These are phyloP conservation scores for Fusarium anguioides DNA, from an alignment of 2,329 filamentous ascomycete genomes.

Conservation along the genomic window DNA sequence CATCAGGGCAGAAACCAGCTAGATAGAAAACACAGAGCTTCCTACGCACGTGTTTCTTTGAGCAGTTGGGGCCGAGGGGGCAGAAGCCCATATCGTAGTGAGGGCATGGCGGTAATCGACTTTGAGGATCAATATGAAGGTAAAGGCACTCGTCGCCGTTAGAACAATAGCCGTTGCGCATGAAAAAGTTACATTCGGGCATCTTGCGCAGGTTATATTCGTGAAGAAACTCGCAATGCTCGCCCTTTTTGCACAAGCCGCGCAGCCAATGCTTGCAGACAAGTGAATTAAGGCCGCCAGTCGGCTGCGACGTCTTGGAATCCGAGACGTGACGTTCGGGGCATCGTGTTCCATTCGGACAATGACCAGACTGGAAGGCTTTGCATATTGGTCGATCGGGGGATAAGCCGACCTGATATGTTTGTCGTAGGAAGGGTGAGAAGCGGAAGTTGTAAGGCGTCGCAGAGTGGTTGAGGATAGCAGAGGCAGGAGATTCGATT, in stretches of 20 bases:
- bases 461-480: conserved; percentile 68
- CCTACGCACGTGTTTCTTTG: conserved; percentile 87
- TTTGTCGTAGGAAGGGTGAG: conserved; percentile 83
- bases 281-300: conserved; percentile 76
- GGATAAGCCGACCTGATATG: conserved; percentile 85
- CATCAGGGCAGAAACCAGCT: conserved; percentile 94
- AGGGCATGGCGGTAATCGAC: conserved; percentile 82
- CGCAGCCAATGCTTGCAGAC: conserved; percentile 99
- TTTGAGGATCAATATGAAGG: conserved; percentile 86
- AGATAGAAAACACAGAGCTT: conserved; percentile 87
- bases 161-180: conserved; percentile 91
- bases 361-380: conserved; percentile 86
- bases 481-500: conserved; percentile 48
- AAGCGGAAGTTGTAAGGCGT: conserved; percentile 80
- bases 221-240: conserved; percentile 96
- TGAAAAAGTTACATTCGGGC: conserved; percentile 98
- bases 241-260: conserved; percentile 96
- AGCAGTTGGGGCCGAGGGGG: conserved; percentile 85
- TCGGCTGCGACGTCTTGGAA: conserved; percentile 51
- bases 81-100: conserved; percentile 97
- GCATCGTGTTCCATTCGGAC: conserved; percentile 85
- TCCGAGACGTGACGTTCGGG: conserved; percentile 79
- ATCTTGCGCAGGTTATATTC: conserved; percentile 98
- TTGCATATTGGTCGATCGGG: conserved; percentile 85
- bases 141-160: conserved; percentile 98